Evolutionary conservation across 257 asterid genomes (phyloP).

Genomic region (Anisodus tanguticus): DNA sequence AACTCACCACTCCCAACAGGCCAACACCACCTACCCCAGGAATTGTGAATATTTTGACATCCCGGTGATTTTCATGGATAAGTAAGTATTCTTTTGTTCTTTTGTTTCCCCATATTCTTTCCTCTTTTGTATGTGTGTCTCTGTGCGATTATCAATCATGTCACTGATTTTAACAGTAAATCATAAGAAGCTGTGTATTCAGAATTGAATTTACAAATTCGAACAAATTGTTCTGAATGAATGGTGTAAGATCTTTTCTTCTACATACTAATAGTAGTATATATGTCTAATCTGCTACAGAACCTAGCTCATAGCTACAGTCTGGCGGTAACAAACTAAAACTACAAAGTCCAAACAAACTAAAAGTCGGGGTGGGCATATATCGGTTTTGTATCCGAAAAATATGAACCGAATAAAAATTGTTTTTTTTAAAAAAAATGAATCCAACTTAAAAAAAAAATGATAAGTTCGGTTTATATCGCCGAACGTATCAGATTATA

Average conservation of each 20-base stretch:
- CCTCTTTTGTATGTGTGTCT: not conserved
- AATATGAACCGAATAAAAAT: too few species aligned
- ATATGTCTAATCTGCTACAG: not conserved
- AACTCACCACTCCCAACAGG: not conserved
- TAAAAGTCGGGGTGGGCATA: too few species aligned
- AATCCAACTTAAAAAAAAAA: too few species aligned
- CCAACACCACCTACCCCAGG: not conserved
- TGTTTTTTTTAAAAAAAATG: too few species aligned
- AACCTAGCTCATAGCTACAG: not conserved
- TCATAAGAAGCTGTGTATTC: not conserved
- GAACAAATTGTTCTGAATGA: not conserved
- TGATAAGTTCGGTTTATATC: too few species aligned
- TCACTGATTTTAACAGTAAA: not conserved
- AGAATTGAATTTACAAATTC: not conserved
- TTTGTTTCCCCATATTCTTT: not conserved
- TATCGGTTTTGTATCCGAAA: too few species aligned
- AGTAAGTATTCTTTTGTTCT: not conserved
- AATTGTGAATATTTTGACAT: not conserved
- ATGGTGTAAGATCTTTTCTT: not conserved
- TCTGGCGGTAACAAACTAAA: not conserved
- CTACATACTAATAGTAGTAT: not conserved
- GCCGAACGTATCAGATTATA: too few species aligned
- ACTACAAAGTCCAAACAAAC: not conserved
- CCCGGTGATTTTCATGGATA: not conserved
- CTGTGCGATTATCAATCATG: not conserved